phyloP scores from a whole-genome alignment of 768 basidiomycete species.

The Termitomyces sp. region DNA sequence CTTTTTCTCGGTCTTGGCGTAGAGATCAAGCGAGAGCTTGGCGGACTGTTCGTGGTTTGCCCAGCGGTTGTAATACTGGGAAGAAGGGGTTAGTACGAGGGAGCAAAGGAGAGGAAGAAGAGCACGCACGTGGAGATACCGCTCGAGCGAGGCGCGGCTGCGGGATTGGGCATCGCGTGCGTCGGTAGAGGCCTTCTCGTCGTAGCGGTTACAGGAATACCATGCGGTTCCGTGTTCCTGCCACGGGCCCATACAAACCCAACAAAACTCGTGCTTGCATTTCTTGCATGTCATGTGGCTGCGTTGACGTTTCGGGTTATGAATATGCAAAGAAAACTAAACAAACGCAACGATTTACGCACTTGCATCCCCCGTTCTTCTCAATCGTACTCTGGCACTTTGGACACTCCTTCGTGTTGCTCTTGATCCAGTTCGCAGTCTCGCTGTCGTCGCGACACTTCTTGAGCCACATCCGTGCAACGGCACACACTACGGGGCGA shows the following conservation, averaged over 20 bases:
- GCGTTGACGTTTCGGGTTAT: neutral
- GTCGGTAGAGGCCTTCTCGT: conserved; percentile 84
- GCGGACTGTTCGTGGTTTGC: conserved; percentile 99
- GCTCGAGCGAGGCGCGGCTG: conserved; percentile 86
- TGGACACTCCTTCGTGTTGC: conserved; percentile 97
- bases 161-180: conserved; percentile 90
- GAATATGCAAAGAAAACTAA: neutral
- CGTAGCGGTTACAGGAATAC: conserved; percentile 98
- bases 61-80: conserved; percentile 97
- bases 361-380: conserved; percentile 99
- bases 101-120: neutral
- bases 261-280: conserved; percentile 98
- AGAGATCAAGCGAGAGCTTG: conserved; percentile 88
- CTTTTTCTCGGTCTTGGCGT: conserved; percentile 97
- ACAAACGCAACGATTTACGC: no score
- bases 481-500: conserved; percentile 82
- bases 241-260: conserved; percentile 99
- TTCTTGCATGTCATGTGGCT: conserved; percentile 99
- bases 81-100: conserved; percentile 1
- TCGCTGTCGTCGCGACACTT: conserved; percentile 98
- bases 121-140: conserved; percentile 84
- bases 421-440: conserved; percentile 99
- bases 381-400: conserved; percentile 98
- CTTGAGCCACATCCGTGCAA: conserved; percentile 91
- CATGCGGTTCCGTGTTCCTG: conserved; percentile 94